Evolutionary conservation across 2,329 filamentous ascomycete genomes (phyloP).

Genomic region (Coniochaeta sp.): DNA sequence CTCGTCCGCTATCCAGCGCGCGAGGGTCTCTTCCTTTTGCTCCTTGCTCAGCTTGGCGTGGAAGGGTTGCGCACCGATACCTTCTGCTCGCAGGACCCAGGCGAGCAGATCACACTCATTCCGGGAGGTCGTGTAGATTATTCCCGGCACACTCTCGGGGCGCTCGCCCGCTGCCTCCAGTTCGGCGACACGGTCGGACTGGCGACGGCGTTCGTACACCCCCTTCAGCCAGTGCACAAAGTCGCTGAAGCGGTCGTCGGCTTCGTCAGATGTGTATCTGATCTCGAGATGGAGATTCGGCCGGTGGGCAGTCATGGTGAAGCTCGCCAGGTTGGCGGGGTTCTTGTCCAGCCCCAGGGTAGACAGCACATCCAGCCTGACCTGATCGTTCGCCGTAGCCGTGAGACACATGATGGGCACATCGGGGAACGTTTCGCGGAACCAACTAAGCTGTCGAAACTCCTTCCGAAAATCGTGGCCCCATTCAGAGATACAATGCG

Average conservation of each 20-base stretch:
- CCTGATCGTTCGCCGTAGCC: conserved; percentile 76
- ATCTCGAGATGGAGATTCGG: conserved; percentile 89
- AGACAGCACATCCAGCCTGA: conserved; percentile 74
- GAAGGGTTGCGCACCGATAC: conserved; percentile 68
- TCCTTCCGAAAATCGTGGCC: conserved; percentile 94
- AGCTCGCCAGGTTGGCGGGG: conserved; percentile 58
- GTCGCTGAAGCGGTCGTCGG: conserved; percentile 64
- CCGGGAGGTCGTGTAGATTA: conserved; percentile 72
- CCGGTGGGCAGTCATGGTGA: conserved; percentile 76
- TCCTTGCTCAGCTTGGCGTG: conserved; percentile 62
- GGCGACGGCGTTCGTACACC: conserved; percentile 64
- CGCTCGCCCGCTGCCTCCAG: conserved; percentile 47
- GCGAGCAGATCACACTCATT: conserved; percentile 69
- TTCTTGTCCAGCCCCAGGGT: conserved; percentile 61
- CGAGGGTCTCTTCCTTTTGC: conserved; percentile 63
- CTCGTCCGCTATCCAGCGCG: conserved; percentile 65
- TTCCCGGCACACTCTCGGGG: conserved; percentile 61
- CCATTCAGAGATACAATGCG: conserved; percentile 97
- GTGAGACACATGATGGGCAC: conserved; percentile 91
- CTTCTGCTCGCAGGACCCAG: conserved; percentile 55
- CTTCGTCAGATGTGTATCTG: conserved; percentile 70
- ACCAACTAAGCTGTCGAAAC: conserved; percentile 82
- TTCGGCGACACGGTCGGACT: conserved; percentile 51
- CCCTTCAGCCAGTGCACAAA: conserved; percentile 69
- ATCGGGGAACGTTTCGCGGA: conserved; percentile 71